Evolutionary conservation across 148 eudicot species (phyloP), one percentile per base, ranked within the genome.

Genomic region (Chenopodium quinoa): DNA sequence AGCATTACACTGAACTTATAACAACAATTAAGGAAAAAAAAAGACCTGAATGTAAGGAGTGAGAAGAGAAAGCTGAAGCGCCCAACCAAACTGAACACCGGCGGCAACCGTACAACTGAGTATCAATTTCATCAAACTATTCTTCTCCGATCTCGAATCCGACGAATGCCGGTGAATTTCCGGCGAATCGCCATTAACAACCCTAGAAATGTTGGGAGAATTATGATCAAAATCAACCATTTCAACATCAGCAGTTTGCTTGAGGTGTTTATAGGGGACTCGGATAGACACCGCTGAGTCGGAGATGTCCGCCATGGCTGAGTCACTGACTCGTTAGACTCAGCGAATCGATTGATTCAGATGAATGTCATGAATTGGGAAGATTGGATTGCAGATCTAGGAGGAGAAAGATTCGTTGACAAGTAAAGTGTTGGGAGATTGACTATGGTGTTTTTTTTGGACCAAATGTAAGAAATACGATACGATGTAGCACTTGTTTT

Each of bases 61-160:
- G 77, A 95, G 92, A n/a, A 95, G 97, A 31, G 97, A 92, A 50
- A 95, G 92, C 71, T 95, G 98, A 48, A 95, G 83, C 1, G 98
- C 98, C 97, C 97, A 95, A 1, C 97, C 97, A 29, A 95, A 95
- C 70, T 95, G 98, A 13, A 95, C 98, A 27, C 97, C 97, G 14
- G 94, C 96, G 11, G 96, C 97, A 62, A 95, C 85, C 47, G 93
- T 91, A 74, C 97, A 95, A 74, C 97, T 93, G 11, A 95, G 89
- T 46, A 95, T 87, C 89, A 95, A 85, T 62, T 87, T 90, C 48
- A 77, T 3, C 84, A 95, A 87, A 81, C 89, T 83, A n/a, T 77
- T 17, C 73, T 82, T 56, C 60, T 73, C 65, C 52, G 88, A 84
- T 77, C 79, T 73, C 20, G 27, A 66, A 75, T 8, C 67, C 6